These are phyloP conservation scores for Geoglossum glabrum DNA, from an alignment of 495 filamentous ascomycete genomes.

Conservation along the genomic window DNA sequence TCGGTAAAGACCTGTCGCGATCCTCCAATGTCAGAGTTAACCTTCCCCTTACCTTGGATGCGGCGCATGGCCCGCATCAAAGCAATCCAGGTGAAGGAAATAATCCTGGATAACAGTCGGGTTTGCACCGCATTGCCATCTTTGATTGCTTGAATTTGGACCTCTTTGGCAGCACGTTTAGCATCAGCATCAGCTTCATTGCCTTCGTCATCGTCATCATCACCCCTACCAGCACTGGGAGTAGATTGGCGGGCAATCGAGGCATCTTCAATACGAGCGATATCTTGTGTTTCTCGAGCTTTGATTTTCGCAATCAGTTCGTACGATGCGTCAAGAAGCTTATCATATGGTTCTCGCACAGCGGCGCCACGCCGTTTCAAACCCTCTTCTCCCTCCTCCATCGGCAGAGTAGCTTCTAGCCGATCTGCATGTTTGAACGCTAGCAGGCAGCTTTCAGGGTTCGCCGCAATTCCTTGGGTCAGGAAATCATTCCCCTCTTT, in stretches of 20 bases:
- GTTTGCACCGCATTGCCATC: slow-evolving; percentile 51
- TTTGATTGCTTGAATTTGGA: slow-evolving; percentile 49
- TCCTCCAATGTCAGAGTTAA: slow-evolving; percentile 44
- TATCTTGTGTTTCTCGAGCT: slow-evolving; percentile 45
- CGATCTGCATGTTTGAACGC: slow-evolving; percentile 78
- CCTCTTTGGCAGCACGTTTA: slow-evolving; percentile 26
- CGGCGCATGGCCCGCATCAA: slow-evolving; percentile 85
- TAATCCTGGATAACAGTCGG: slow-evolving; percentile 48
- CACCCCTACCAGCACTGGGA: slow-evolving; percentile 23
- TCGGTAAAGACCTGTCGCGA: slow-evolving; percentile 73
- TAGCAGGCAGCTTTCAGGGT: slow-evolving; percentile 80
- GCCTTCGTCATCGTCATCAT: slow-evolving; percentile 45
- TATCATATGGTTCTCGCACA: slow-evolving; percentile 65
- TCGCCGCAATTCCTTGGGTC: slow-evolving; percentile 60
- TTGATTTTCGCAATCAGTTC: slow-evolving; percentile 53
- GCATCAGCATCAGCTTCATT: slow-evolving; percentile 26
- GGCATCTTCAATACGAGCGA: slow-evolving; percentile 50
- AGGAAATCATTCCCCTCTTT: slow-evolving; percentile 59
- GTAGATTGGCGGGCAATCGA: slow-evolving; percentile 19
- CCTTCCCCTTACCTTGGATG: slow-evolving; percentile 74
- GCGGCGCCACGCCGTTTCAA: slow-evolving; percentile 45
- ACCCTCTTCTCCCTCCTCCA: slow-evolving; percentile 51
- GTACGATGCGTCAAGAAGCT: slow-evolving; percentile 67
- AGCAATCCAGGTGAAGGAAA: slow-evolving; percentile 87
- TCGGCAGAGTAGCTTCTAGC: slow-evolving; percentile 48